Evolutionary conservation across 306 rosid genomes (phyloP), one percentile per base, ranked within the genome.

Genomic region (Biancaea sappan): DNA sequence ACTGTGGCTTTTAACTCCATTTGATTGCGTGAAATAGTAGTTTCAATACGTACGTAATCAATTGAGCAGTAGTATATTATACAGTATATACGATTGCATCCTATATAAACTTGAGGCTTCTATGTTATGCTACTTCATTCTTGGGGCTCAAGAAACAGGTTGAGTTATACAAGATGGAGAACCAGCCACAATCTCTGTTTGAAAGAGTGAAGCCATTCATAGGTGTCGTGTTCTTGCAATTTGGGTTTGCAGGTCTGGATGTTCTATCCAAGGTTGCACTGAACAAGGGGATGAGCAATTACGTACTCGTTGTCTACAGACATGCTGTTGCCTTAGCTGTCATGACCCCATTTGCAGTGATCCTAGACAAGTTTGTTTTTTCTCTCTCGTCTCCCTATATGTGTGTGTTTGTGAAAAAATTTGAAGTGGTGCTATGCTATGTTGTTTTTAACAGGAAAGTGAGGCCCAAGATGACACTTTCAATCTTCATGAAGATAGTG

Each of bases 221-320:
- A 2, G 96, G 87, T 22, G 98, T 94, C 1, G 79, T 92, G 41
- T 92, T 94, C 93, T 80, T 94, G 80, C 99, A 94, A 69, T 79
- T 88, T 81, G 99, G 99, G 25, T 80, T 80, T 73, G 95, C 99
- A 22, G 99, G 97, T 6, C 84, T 92, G 99, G 97, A 94, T 82
- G 67, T 94, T 58, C 86, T 94, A 22, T 81, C 88, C 4, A 94
- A 94, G 77, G 97, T 89, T 77, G 99, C 99, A 74, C 74, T 94
- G 4, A 88, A 94, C 87, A 76, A 83, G 10, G 99, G 99, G 67
- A 86, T 92, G 95, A 94, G 99, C 87, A 92, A 90, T 66, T 94
- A 92, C 63, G 96, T 92, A 2, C 84, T 92, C 2, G 98, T 87
- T 0, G 98, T 92, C 44, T 94, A 92, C 40, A 97, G 99, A 32